Evolutionary conservation across 495 filamentous ascomycete species (phyloP).

Genomic region (Tuber umbilicatum): DNA sequence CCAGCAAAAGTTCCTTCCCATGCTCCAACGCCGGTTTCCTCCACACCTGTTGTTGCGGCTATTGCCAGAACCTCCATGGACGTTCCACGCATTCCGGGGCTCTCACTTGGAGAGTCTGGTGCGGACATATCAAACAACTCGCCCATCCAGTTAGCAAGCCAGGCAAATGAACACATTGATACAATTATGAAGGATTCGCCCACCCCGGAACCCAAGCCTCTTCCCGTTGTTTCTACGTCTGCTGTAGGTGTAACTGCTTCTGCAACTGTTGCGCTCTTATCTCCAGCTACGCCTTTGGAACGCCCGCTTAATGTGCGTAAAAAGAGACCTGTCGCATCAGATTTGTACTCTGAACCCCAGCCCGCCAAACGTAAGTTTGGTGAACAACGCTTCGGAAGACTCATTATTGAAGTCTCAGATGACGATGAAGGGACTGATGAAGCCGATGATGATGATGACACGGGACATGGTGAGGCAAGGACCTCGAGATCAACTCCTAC

Average conservation of each 20-base stretch:
- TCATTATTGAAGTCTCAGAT: slow-evolving; percentile 71
- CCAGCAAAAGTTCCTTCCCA: slow-evolving; percentile 37
- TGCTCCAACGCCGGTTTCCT: slow-evolving; percentile 36
- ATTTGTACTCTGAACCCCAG: slow-evolving; percentile 55
- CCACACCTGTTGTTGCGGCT: slow-evolving; percentile 31
- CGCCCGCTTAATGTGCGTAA: slow-evolving; percentile 28
- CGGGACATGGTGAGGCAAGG: slow-evolving; percentile 38
- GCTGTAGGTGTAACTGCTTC: neutral
- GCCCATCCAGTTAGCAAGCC: slow-evolving; percentile 5
- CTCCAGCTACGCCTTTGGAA: slow-evolving; percentile 21
- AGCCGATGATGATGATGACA: slow-evolving; percentile 41
- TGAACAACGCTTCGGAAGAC: slow-evolving; percentile 40
- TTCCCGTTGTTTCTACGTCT: neutral
- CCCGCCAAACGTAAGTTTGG: slow-evolving; percentile 60
- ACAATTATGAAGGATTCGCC: slow-evolving; percentile 38
- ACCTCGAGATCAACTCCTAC: slow-evolving; percentile 49
- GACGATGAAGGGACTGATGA: slow-evolving; percentile 46
- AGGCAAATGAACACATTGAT: slow-evolving; percentile 26
- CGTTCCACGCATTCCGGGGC: slow-evolving; percentile 32
- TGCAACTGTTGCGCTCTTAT: slow-evolving; percentile 6
- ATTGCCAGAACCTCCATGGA: slow-evolving; percentile 26
- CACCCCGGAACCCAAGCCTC: slow-evolving; percentile 6
- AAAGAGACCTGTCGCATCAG: slow-evolving; percentile 76
- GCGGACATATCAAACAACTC: slow-evolving; percentile 22
- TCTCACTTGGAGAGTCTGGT: slow-evolving; percentile 32